A percentile compares a stretch with the other conserved stretches of the same genome.
These are phyloP conservation scores for Salinomyces thailandicus DNA, from an alignment of 2,329 filamentous ascomycete genomes.

Conservation along the genomic window DNA sequence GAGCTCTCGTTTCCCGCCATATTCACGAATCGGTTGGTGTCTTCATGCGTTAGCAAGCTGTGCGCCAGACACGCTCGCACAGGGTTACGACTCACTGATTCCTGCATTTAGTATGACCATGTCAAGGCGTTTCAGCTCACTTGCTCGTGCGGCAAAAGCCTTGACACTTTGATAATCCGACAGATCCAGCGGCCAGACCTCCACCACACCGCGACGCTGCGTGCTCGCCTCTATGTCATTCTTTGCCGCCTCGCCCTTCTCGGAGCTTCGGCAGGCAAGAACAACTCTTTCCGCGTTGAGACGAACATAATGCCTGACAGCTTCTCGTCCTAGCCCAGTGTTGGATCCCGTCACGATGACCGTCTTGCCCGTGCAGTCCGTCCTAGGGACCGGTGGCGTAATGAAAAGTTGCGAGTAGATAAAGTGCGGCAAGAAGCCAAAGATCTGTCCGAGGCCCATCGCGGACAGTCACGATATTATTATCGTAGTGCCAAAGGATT, in stretches of 20 bases:
- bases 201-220: constrained; percentile 25
- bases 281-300: constrained; percentile 35
- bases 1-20: constrained; percentile 39
- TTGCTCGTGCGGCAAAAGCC: constrained; percentile 25
- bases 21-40: constrained; percentile 26
- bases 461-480: background rate
- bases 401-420: constrained; percentile 33
- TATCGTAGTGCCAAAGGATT: background rate
- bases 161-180: constrained; percentile 29
- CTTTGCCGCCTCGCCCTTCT: constrained; percentile 37
- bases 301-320: constrained; percentile 32
- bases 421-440: constrained; percentile 19
- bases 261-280: constrained; percentile 33
- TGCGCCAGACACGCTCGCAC: too few species aligned
- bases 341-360: constrained; percentile 42
- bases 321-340: constrained; percentile 38
- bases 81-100: constrained; percentile 15
- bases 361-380: constrained; percentile 25
- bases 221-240: constrained; percentile 29
- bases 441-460: too few species aligned
- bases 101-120: constrained; percentile 32
- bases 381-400: constrained; percentile 25
- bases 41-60: too few species aligned
- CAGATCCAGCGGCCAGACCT: constrained; percentile 40
- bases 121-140: constrained; percentile 26